Percentiles rank a stretch among this genome's conserved stretches.
phyloP scores from a whole-genome alignment of 2,329 filamentous ascomycete species.

The Aspergillus terreus region DNA sequence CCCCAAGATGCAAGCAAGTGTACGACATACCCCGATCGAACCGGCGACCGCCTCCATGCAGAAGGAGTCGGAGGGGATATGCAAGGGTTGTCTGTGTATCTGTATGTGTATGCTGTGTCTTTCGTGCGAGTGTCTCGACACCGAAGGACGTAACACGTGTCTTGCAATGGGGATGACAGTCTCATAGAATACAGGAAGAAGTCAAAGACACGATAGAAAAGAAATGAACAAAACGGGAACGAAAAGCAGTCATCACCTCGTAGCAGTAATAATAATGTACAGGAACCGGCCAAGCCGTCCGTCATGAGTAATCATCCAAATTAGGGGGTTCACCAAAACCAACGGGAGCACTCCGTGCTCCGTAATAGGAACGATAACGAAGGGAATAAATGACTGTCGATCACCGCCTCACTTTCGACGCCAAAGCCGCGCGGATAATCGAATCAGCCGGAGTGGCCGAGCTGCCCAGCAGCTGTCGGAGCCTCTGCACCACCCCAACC shows the following conservation, averaged over 20 bases:
- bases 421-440: constrained; percentile 21
- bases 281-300: neutral
- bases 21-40: neutral
- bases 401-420: constrained; percentile 23
- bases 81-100: neutral
- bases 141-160: constrained; percentile 14
- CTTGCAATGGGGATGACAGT: neutral
- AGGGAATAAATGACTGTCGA: constrained; percentile 11
- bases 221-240: neutral
- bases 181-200: neutral
- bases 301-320: constrained; percentile 2
- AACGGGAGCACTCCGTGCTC: neutral
- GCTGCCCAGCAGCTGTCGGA: constrained; percentile 14
- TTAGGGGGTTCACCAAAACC: neutral
- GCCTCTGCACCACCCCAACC: neutral
- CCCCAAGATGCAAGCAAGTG: constrained; percentile 2
- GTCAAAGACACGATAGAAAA: constrained; percentile 3
- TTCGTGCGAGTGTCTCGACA: neutral
- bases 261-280: constrained; percentile 1
- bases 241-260: constrained; percentile 2
- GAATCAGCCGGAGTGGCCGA: neutral
- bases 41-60: neutral
- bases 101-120: neutral
- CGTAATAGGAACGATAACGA: constrained; percentile 4
- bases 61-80: neutral